Percentiles rank a stretch among this genome's conserved stretches.
phyloP scores from a whole-genome alignment of 257 asterid genomes.

The Solanum clarkiae region DNA sequence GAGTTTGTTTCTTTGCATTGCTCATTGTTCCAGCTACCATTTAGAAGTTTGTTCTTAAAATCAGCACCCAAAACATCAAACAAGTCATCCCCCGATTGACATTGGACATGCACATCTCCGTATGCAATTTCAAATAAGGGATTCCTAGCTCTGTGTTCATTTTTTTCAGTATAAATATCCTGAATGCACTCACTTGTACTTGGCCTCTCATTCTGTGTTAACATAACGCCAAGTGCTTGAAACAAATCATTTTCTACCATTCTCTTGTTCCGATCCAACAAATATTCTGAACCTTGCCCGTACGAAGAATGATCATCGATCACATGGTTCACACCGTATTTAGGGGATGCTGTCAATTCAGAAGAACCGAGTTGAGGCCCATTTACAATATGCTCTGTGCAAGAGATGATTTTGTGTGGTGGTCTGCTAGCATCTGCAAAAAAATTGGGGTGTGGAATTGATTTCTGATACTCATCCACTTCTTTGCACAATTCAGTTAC shows the following conservation, averaged over 20 bases:
- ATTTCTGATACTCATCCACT: slow-evolving; percentile 4
- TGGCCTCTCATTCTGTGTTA: slow-evolving; percentile 5
- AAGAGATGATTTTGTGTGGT: slow-evolving; percentile 6
- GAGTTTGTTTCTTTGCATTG: slow-evolving; percentile 18
- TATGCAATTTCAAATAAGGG: slow-evolving; percentile 2
- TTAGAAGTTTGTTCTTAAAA: slow-evolving; percentile 48
- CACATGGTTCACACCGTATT: slow-evolving; percentile 13
- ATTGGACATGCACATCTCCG: slow-evolving; percentile 21
- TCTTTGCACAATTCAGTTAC: slow-evolving; percentile 5
- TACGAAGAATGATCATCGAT: slow-evolving; percentile 10
- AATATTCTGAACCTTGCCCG: slow-evolving; percentile 10
- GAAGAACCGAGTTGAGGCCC: slow-evolving; percentile 16
- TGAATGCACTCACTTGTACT: slow-evolving; percentile 13
- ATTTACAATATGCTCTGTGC: background rate
- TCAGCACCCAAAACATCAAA: slow-evolving; percentile 80
- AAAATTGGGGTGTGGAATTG: slow-evolving; percentile 1
- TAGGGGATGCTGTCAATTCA: slow-evolving; percentile 13
- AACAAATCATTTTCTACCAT: slow-evolving; percentile 13
- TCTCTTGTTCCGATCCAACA: slow-evolving; percentile 5
- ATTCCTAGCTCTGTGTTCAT: slow-evolving; percentile 13
- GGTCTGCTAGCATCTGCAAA: slow-evolving; percentile 10
- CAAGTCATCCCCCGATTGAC: slow-evolving; percentile 58
- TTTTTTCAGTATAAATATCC: slow-evolving; percentile 22
- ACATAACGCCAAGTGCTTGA: slow-evolving; percentile 16
- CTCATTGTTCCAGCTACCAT: slow-evolving; percentile 28